Conservation (phyloP, 2,329 filamentous ascomycete genomes). For the Intubia oerlemansii region DNA sequence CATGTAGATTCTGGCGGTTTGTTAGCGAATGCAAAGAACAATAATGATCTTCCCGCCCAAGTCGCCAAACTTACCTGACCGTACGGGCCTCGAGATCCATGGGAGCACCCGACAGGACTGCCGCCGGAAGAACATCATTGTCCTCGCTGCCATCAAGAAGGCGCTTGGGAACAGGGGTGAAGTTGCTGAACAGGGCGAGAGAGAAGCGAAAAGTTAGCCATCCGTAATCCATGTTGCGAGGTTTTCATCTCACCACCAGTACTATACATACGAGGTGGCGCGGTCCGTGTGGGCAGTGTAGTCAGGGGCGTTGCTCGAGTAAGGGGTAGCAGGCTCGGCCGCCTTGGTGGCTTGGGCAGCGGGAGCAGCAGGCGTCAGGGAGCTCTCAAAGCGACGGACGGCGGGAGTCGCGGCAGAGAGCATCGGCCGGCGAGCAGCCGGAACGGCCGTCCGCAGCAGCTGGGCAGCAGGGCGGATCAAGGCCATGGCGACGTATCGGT, state of each 20-base stretch:
- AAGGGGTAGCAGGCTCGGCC: too few species aligned
- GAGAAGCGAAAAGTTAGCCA: too few species aligned
- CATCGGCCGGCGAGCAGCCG: constrained; percentile 7
- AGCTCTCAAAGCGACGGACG: constrained; percentile 33
- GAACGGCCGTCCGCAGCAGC: constrained; percentile 24
- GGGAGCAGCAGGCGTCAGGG: too few species aligned
- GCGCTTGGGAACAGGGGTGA: constrained; percentile 74
- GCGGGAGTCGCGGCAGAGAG: constrained; percentile 17
- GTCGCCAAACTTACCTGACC: constrained; percentile 82
- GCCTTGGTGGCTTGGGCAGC: too few species aligned
- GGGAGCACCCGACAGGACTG: constrained; percentile 77
- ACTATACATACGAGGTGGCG: constrained; percentile 67
- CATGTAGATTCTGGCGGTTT: constrained; percentile 86
- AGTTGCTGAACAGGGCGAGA: too few species aligned
- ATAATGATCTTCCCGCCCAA: too few species aligned
- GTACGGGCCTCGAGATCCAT: constrained; percentile 84
- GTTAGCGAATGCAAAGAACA: not conserved
- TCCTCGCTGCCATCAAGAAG: constrained; percentile 84
- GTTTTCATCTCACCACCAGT: not conserved
- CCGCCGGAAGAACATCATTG: constrained; percentile 52
- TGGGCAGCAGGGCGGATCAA: constrained; percentile 26
- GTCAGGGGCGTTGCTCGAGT: constrained; percentile 47
- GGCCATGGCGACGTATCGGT: too few species aligned
- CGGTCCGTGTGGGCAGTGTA: constrained; percentile 68
- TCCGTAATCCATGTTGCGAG: not conserved